These are phyloP conservation scores for Perkinsela sp. DNA, from an alignment of 208 protist genomes.

Conservation along the genomic window DNA sequence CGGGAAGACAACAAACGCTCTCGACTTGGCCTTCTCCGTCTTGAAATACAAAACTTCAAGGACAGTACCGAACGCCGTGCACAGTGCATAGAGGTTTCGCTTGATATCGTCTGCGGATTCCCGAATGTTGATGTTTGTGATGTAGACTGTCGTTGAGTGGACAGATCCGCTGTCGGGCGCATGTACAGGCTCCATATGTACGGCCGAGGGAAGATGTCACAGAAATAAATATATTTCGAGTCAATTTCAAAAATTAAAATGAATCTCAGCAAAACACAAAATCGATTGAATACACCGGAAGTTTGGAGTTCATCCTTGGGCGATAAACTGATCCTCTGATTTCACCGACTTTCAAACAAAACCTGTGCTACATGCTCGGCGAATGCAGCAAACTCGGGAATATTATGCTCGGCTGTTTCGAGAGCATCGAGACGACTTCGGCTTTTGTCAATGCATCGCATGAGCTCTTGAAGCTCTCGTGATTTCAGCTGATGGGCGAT, in stretches of 20 bases:
- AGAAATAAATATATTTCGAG: too few species aligned
- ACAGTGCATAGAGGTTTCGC: background rate
- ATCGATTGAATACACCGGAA: too few species aligned
- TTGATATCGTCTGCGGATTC: background rate
- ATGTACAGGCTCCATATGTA: too few species aligned
- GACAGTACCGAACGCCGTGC: background rate
- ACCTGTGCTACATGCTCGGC: constrained; percentile 16
- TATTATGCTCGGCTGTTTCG: constrained; percentile 33
- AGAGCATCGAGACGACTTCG: constrained; percentile 32
- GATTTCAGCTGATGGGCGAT: constrained; percentile 18
- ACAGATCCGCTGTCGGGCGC: too few species aligned
- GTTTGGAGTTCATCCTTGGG: too few species aligned
- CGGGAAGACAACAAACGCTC: background rate
- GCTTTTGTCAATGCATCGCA: constrained; percentile 26
- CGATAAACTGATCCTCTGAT: too few species aligned
- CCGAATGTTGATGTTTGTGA: background rate
- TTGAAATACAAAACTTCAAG: background rate
- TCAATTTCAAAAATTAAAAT: too few species aligned
- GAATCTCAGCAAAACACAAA: too few species aligned
- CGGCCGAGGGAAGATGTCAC: too few species aligned
- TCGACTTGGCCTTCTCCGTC: background rate
- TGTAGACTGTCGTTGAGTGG: background rate
- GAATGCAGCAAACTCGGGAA: constrained; percentile 27
- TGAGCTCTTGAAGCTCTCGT: constrained; percentile 18
- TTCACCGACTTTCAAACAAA: constrained; percentile 5